phyloP scores from a whole-genome alignment of 2,329 filamentous ascomycete species.

The Claviceps sp. region DNA sequence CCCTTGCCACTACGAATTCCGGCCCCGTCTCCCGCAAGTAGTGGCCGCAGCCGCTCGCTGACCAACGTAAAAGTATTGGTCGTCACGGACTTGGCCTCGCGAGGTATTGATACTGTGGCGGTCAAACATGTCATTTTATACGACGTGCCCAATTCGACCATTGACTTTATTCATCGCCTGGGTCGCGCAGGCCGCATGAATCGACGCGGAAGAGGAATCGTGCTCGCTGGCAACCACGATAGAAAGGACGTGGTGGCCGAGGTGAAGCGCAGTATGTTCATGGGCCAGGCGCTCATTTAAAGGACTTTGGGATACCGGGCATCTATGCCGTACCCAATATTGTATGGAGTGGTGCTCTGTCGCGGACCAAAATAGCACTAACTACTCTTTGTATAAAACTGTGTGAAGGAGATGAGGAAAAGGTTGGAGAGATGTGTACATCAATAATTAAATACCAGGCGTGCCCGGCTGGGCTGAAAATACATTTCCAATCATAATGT shows the following conservation, averaged over 20 bases:
- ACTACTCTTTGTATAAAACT: not conserved
- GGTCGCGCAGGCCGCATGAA: conserved; percentile 90
- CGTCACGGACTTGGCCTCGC: conserved; percentile 80
- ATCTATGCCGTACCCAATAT: too few species aligned
- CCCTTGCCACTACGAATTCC: conserved; percentile 26
- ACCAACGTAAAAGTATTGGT: conserved; percentile 82
- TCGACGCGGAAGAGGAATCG: conserved; percentile 73
- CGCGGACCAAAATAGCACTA: too few species aligned
- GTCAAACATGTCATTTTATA: conserved; percentile 88
- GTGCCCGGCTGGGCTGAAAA: too few species aligned
- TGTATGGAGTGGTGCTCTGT: too few species aligned
- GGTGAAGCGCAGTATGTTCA: conserved; percentile 80
- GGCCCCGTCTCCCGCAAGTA: conserved; percentile 12
- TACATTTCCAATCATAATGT: too few species aligned
- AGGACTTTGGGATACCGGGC: not conserved
- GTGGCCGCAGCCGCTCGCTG: conserved; percentile 36
- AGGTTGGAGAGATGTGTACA: not conserved
- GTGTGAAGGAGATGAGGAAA: not conserved
- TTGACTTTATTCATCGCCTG: conserved; percentile 95
- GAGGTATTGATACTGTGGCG: conserved; percentile 86
- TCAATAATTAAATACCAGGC: not conserved
- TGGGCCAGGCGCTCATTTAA: conserved; percentile 64
- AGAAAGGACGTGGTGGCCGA: conserved; percentile 82
- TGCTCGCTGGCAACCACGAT: conserved; percentile 81
- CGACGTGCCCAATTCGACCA: conserved; percentile 93